These are phyloP conservation scores for Neonectria faginata DNA, from an alignment of 2,329 filamentous ascomycete genomes.

Conservation along the genomic window DNA sequence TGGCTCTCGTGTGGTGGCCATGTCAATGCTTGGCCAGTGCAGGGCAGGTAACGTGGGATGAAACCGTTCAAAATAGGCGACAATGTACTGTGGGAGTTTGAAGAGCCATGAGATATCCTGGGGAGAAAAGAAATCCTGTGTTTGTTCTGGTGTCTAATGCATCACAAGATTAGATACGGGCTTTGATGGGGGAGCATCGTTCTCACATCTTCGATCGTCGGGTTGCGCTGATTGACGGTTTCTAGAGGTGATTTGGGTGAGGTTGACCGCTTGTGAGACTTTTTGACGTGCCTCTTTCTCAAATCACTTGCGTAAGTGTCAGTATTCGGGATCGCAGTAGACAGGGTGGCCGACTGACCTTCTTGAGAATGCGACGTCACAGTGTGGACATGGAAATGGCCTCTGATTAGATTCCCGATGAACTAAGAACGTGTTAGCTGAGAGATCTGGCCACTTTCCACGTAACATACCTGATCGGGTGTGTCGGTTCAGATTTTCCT, in stretches of 20 bases:
- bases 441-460: too few species aligned
- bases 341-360: conserved; percentile 6
- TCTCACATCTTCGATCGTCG: conserved; percentile 13
- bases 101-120: conserved; percentile 27
- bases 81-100: conserved; percentile 25
- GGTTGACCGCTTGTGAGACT: conserved; percentile 15
- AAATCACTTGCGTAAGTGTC: conserved; percentile 1
- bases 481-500: conserved; percentile 31
- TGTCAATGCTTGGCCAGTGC: conserved; percentile 26
- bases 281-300: conserved; percentile 29
- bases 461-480: conserved; percentile 23
- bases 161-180: background rate
- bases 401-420: conserved; percentile 28
- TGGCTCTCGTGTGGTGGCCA: conserved; percentile 19
- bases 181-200: too few species aligned
- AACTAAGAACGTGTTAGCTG: conserved; percentile 11
- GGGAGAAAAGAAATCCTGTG: conserved; percentile 10
- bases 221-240: background rate
- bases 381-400: conserved; percentile 28
- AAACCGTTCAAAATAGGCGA: conserved; percentile 26
- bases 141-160: background rate
- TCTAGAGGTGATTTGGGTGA: conserved; percentile 20
- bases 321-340: background rate
- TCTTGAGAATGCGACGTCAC: conserved; percentile 29
- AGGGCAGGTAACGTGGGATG: conserved; percentile 21